Conservation (phyloP, 208 protist species). For the Kentomonas sorsogonicus region DNA sequence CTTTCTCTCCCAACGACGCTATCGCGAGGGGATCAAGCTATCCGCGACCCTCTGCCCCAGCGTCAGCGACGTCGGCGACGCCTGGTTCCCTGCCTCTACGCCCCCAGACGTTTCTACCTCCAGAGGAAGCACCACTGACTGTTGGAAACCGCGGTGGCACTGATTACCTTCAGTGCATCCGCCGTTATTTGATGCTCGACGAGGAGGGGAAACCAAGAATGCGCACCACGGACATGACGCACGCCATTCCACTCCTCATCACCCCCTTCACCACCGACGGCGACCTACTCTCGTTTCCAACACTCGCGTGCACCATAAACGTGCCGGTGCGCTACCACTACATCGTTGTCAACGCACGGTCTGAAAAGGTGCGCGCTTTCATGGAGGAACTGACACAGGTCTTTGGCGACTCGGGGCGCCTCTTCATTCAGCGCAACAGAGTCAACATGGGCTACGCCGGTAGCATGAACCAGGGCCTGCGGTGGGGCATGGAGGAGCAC, state of each 20-base stretch:
- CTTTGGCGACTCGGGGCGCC: conserved; percentile 28
- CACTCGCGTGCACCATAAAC: conserved; percentile 30
- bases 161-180: no score
- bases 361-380: conserved; percentile 13
- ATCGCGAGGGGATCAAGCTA: no score
- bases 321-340: conserved; percentile 32
- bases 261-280: conserved; percentile 30
- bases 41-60: no score
- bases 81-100: no score
- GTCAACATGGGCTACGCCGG: conserved; percentile 33
- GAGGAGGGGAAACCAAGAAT: conserved; percentile 6
- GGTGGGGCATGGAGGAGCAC: conserved; percentile 19
- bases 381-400: conserved; percentile 21
- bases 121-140: no score
- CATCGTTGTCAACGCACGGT: conserved; percentile 29
- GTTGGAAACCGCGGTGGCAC: no score
- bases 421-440: conserved; percentile 25
- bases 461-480: conserved; percentile 31
- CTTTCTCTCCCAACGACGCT: no score
- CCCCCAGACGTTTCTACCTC: no score
- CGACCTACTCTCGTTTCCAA: conserved; percentile 29
- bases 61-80: no score
- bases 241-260: conserved; percentile 34
- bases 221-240: conserved; percentile 11
- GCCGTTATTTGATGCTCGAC: conserved; percentile 17